Conservation (phyloP, 1,284 basidiomycete genomes). For the Pseudozyma sp. region DNA sequence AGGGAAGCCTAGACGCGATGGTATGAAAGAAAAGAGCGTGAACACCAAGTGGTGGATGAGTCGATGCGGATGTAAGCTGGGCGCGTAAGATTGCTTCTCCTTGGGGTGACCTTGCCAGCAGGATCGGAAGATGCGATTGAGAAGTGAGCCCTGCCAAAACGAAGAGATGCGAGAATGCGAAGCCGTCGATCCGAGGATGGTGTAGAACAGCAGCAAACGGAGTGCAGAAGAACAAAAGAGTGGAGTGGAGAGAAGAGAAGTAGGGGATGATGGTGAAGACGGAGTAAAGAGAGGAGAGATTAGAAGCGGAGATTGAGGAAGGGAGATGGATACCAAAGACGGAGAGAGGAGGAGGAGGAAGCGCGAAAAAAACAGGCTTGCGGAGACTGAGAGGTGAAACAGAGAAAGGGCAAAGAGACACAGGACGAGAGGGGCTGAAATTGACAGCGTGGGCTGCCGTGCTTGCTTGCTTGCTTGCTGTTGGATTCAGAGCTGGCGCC, state of each 20-base stretch:
- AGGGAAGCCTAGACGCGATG: not conserved
- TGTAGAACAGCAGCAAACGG: not conserved
- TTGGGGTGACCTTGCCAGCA: slow-evolving; percentile 20
- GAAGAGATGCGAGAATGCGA: not conserved
- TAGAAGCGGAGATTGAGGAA: slow-evolving; percentile 7
- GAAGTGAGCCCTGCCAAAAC: not conserved
- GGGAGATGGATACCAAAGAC: not conserved
- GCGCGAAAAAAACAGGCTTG: slow-evolving; percentile 10
- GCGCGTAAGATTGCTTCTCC: not conserved
- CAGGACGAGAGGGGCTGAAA: not conserved
- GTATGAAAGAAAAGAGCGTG: too few species aligned
- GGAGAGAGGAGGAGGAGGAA: not conserved
- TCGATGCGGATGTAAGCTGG: not conserved
- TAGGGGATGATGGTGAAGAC: slow-evolving; percentile 4
- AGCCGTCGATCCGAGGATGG: not conserved
- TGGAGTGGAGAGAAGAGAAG: not conserved
- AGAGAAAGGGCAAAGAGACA: slow-evolving; percentile 3
- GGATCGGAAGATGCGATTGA: slow-evolving; percentile 7
- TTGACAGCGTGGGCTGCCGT: slow-evolving; percentile 8
- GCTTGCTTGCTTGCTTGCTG: not conserved
- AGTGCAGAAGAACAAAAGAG: not conserved
- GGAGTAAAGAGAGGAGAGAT: not conserved
- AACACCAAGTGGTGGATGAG: not conserved
- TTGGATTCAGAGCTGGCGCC: not conserved
- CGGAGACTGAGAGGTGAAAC: slow-evolving; percentile 3